These are phyloP conservation scores for Orbilia quercus DNA, from an alignment of 2,329 filamentous ascomycete species.

Conservation along the genomic window DNA sequence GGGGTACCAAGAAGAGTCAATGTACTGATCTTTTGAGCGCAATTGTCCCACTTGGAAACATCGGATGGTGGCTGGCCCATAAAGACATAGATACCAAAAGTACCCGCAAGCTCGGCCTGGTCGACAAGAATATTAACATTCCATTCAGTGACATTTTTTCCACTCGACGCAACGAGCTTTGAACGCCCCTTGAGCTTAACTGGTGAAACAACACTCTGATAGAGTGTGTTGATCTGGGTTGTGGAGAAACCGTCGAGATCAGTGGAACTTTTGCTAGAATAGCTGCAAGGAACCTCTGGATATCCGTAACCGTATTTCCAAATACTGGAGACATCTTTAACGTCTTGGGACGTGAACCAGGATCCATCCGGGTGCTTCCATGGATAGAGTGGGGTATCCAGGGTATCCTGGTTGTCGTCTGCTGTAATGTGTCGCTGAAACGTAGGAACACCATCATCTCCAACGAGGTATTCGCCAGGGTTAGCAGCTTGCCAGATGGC, in stretches of 20 bases:
- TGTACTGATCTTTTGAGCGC: conserved; percentile 20
- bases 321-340: conserved; percentile 54
- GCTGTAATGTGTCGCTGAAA: conserved; percentile 40
- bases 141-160: conserved; percentile 57
- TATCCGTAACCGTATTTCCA: conserved; percentile 58
- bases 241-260: conserved; percentile 51
- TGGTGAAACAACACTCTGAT: conserved; percentile 26
- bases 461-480: conserved; percentile 44
- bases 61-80: conserved; percentile 33
- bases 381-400: conserved; percentile 58
- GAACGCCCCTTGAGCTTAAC: conserved; percentile 22
- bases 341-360: conserved; percentile 56
- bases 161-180: not conserved
- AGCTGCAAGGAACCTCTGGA: conserved; percentile 58
- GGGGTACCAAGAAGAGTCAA: conserved; percentile 37
- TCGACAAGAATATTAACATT: conserved; percentile 57
- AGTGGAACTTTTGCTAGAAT: conserved; percentile 2
- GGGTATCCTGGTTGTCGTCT: conserved; percentile 18
- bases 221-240: conserved; percentile 54
- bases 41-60: conserved; percentile 23
- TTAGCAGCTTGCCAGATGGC: conserved; percentile 60
- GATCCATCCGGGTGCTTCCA: conserved; percentile 55
- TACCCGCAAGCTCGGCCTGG: conserved; percentile 55
- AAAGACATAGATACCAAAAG: conserved; percentile 48
- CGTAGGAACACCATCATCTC: conserved; percentile 49